Evolutionary conservation across 345 rosid species (phyloP).

Genomic region (Salix dunnii): DNA sequence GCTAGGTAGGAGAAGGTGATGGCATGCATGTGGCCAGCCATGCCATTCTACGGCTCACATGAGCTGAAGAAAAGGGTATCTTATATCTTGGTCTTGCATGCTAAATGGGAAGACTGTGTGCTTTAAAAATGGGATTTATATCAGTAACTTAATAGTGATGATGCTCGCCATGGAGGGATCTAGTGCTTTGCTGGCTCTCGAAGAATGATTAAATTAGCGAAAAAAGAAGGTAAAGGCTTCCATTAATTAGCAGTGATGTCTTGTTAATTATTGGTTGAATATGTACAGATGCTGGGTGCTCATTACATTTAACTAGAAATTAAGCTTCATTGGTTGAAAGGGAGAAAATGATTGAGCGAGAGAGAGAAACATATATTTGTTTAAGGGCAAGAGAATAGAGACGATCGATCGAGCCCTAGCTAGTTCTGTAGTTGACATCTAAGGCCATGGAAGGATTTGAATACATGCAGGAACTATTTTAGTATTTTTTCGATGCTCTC

Average conservation of each 20-base stretch:
- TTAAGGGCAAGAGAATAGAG: background rate
- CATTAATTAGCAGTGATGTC: conserved; percentile 14
- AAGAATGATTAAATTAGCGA: background rate
- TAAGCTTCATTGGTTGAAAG: background rate
- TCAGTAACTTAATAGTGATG: background rate
- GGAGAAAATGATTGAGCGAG: background rate
- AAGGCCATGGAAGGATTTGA: background rate
- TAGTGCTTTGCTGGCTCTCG: conserved; percentile 8
- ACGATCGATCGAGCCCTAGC: background rate
- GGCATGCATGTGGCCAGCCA: conserved; percentile 37
- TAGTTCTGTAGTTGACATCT: too few relatives aligned
- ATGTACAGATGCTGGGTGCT: conserved; percentile 4
- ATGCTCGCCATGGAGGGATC: background rate
- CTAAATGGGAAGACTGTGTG: conserved; percentile 2
- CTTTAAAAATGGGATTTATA: background rate
- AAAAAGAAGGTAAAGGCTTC: background rate
- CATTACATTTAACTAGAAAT: background rate
- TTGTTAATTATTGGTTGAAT: conserved; percentile 9
- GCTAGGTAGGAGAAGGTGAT: background rate
- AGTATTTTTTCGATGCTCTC: background rate
- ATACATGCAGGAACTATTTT: background rate
- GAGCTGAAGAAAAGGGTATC: conserved; percentile 4
- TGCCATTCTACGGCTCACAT: conserved; percentile 15
- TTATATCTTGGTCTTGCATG: background rate
- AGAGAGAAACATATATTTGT: background rate